These are phyloP conservation scores for Cocos nucifera DNA, from an alignment of 176 grass and related monocot species.

Conservation along the genomic window DNA sequence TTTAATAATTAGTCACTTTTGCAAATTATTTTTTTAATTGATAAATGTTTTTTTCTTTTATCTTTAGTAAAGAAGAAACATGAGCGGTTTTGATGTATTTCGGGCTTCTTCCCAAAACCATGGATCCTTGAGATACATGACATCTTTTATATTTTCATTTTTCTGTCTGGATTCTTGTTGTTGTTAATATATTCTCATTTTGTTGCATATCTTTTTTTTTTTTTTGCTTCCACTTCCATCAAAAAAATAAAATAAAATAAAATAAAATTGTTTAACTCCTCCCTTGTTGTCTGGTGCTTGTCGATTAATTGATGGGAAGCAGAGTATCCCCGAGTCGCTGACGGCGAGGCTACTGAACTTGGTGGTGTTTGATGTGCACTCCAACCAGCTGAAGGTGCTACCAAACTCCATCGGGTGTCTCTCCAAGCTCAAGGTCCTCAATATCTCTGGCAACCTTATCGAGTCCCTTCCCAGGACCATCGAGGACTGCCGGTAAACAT, in stretches of 20 bases:
- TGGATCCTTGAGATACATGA: too few relatives aligned
- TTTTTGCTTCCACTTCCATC: too few relatives aligned
- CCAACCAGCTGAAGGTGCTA: conserved; percentile 81
- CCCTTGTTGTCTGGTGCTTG: background rate
- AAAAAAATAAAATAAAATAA: too few relatives aligned
- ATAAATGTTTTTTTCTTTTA: too few relatives aligned
- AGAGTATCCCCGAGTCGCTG: conserved; percentile 90
- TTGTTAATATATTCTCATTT: background rate
- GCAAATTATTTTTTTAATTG: too few relatives aligned
- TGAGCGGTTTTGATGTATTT: too few relatives aligned
- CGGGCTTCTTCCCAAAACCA: too few relatives aligned
- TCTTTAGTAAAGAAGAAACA: too few relatives aligned
- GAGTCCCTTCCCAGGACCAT: conserved; percentile 64
- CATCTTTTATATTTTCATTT: too few relatives aligned
- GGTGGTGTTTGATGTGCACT: conserved; percentile 72
- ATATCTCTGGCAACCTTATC: conserved; percentile 90
- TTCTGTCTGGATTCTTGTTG: too few relatives aligned
- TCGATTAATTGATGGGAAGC: background rate
- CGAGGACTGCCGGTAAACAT: conserved; percentile 75
- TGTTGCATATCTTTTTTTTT: background rate
- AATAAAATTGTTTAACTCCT: background rate
- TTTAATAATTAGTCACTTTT: too few relatives aligned
- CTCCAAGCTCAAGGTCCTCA: conserved; percentile 83
- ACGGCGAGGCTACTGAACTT: conserved; percentile 79
- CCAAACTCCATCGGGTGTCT: conserved; percentile 99